Evolutionary conservation across 2,329 filamentous ascomycete genomes (phyloP).

Genomic region (Alternaria sp.): DNA sequence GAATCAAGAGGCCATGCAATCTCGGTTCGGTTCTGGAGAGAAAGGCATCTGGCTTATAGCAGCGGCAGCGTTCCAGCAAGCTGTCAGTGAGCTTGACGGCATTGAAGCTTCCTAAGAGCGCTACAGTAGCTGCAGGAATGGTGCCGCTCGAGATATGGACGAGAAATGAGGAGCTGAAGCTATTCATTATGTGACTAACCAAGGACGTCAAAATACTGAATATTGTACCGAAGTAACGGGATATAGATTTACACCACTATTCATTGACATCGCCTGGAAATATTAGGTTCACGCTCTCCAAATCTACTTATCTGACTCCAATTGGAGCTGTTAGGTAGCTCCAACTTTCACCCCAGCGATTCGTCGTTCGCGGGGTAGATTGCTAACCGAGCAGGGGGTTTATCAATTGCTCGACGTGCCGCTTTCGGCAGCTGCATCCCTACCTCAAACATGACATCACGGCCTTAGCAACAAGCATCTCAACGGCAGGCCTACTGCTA

Average conservation of each 20-base stretch:
- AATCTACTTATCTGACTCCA: constrained; percentile 13
- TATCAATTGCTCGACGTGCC: constrained; percentile 6
- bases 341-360: neutral
- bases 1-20: neutral
- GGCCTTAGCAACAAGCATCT: constrained; percentile 10
- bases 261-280: neutral
- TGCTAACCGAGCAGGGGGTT: constrained; percentile 15
- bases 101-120: neutral
- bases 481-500: neutral
- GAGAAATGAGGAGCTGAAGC: neutral
- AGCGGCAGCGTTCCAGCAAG: constrained; percentile 1
- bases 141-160: neutral
- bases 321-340: constrained; percentile 10
- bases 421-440: constrained; percentile 10
- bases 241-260: neutral
- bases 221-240: neutral
- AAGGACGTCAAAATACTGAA: neutral
- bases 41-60: neutral
- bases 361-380: constrained; percentile 15
- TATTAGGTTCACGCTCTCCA: neutral
- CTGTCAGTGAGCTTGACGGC: neutral
- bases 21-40: neutral
- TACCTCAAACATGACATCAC: constrained; percentile 11
- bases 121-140: neutral
- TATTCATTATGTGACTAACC: neutral